Conservation (phyloP, 1,284 basidiomycete species). For the Fomitopsis palustris region DNA sequence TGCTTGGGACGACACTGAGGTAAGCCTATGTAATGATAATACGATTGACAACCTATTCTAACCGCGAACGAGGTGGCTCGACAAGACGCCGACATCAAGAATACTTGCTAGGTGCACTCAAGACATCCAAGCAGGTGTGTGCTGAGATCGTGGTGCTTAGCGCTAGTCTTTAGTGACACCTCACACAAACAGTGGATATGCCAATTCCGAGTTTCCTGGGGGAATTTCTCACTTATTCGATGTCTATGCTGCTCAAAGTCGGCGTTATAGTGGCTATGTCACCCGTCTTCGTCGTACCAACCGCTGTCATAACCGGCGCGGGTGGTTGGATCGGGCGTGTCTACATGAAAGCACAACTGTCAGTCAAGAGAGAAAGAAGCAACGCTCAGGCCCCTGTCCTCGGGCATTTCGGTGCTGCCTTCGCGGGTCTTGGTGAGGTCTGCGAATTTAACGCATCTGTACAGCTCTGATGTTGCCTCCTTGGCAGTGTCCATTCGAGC, state of each 20-base stretch:
- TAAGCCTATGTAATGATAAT: constrained; percentile 14
- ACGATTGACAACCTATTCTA: not conserved
- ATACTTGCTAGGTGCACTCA: constrained; percentile 59
- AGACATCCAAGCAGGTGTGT: constrained; percentile 42
- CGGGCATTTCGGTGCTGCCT: constrained; percentile 67
- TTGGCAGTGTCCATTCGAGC: constrained; percentile 56
- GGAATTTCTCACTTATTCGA: constrained; percentile 26
- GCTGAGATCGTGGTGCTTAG: no score
- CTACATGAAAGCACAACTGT: constrained; percentile 71
- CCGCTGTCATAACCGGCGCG: constrained; percentile 36
- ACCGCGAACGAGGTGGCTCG: constrained; percentile 39
- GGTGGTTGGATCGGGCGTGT: constrained; percentile 48
- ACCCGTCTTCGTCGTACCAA: constrained; percentile 40
- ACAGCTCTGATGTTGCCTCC: not conserved
- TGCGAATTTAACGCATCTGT: not conserved
- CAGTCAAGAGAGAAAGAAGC: constrained; percentile 75
- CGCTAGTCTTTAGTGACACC: no score
- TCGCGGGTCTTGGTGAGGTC: constrained; percentile 55
- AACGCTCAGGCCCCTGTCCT: constrained; percentile 67
- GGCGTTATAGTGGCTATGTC: constrained; percentile 44
- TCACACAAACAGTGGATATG: constrained; percentile 36
- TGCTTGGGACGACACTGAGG: constrained; percentile 40
- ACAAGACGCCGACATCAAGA: constrained; percentile 54
- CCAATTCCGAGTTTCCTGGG: constrained; percentile 23
- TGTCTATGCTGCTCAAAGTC: constrained; percentile 34